Evolutionary conservation across 2,329 filamentous ascomycete genomes (phyloP), one percentile per base, ranked within the genome.

Genomic region (Lanzia echinophila): DNA sequence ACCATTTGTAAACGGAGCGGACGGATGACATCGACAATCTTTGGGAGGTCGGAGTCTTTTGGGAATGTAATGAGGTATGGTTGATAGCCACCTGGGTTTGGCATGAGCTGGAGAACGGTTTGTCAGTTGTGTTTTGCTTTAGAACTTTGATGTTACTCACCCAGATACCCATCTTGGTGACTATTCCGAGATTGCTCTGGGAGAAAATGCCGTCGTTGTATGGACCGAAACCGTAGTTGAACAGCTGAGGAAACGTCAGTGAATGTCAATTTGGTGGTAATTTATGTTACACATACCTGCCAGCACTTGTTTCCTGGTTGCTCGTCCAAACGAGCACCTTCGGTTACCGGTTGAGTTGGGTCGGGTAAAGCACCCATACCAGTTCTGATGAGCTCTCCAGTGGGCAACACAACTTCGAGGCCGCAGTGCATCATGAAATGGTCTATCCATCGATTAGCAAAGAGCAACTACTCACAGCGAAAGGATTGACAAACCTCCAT

Each of bases 151-250:
- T 7, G 13, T 36, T n/a, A 47, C 41, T 48, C 36, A 54, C 54
- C 54, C 55, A 73, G 34, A 80, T 59, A 19, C 60, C 78, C 71
- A 81, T 76, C 63, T 81, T 79, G 3, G 74, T 75, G 6, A 79
- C 73, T 34, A 80, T 75, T 32, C 77, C 78, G 12, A 79, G 69
- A 55, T 75, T 78, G 19, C 71, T 73, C 61, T 80, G 77, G 0
- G 73, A 71, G 58, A 81, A 80, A 13, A 80, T 70, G 2, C 75
- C 74, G 55, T 74, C 70, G 20, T 53, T 48, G 17, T 53, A 53
- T 19, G 44, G 50, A 0, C 72, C 71, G 55, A 72, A 74, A 1
- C 67, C 67, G 52, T 72, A 69, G 46, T 67, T 65, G 60, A 50
- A 45, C 12, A 54, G 20, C 46, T 50, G 28, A 32, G 19, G 11